Evolutionary conservation across 2,329 filamentous ascomycete genomes (phyloP), one percentile per base, ranked within the genome.

Genomic region (Mariannaea sp.): DNA sequence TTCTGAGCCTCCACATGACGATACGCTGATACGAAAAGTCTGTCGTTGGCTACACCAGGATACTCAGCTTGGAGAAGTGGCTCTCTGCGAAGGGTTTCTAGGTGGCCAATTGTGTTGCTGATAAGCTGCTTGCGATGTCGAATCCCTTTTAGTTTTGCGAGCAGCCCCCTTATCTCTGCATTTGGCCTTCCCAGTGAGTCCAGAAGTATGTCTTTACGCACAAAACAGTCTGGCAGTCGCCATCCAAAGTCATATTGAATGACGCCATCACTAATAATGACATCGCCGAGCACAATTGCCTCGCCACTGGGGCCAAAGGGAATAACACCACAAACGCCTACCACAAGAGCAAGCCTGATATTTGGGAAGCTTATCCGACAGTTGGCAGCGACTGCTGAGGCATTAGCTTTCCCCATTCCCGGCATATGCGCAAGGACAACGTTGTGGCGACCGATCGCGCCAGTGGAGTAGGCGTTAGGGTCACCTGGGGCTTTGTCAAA

Each of bases 171-270:
- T 26, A 69, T 60, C 17, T 65, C 61, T 1, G 16, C 4, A 10
- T 59, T 65, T 0, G 60, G 56, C 7, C 68, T 55, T 0, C 58
- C 56, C 0, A 67, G 33, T 0, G 41, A 56, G 3, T 69, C 65
- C 0, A 58, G 27, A 3, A 65, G 22, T 0, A 57, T 64, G 13
- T 63, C 53, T 39, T 65, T 66, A 2, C 47, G 54, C 16, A 62
- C 35, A 27, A 66, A 65, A 1, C 48, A 26, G 8, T 58, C 52
- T 1, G 64, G 57, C 2, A 57, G 55, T 45, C 55, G 65, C 19
- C 66, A 54, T 1, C 68, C 70, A 47, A 67, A 57, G 45, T 71
- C 69, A 33, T 62, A 68, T 30, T 71, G 65, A 16, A 68, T 36
- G 1, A 72, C 33, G 1, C 56, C 58, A 2, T 59, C 54, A 29